Evolutionary conservation across 2,329 filamentous ascomycete species (phyloP), one percentile per base, ranked within the genome.

Genomic region (Phaeosphaeriaceae sp.): DNA sequence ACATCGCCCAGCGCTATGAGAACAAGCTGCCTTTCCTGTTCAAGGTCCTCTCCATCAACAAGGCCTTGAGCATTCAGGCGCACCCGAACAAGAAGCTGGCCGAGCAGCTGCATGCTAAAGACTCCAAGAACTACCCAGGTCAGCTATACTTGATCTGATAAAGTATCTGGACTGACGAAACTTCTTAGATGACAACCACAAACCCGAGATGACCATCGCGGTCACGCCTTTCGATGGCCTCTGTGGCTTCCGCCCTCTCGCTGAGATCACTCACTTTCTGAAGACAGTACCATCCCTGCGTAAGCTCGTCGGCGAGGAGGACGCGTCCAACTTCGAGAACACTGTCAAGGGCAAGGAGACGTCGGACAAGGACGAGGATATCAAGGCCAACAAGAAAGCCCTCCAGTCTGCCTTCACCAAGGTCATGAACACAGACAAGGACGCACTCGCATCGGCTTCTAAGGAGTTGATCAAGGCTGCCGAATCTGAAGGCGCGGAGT

Each of bases 151-250:
- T 1, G n/a, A 5, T 42, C 4, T 10, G 3, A 2, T 20, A 15
- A 27, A 22, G 44, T 1, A 22, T 13, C 11, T 15, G 41, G 31
- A 21, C 68, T 71, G 20, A 73, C 42, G 7, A 11, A 7, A 21
- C n/a, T 22, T n/a, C 21, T n/a, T 44, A 67, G 65, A 99, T 83
- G 94, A 98, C 82, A 99, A 99, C 82, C 95, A 99, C 84, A 99
- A 99, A 82, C 95, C 95, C 33, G 95, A 99, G 81, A 99, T 99
- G 95, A 93, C 95, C 62, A 97, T 99, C 77, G 95, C 95, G 61
- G 90, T 99, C 71, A 98, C 95, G 1, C 90, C 92, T 0, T 99
- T 99, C 67, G 94, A 98, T 76, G 95, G 95, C 0, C 86, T 99
- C 33, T 99, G 95, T 72, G 95, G 95, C 33, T 99, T 99, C 83